phyloP scores from a whole-genome alignment of 129 eudicot species.

The Tagetes patula region DNA sequence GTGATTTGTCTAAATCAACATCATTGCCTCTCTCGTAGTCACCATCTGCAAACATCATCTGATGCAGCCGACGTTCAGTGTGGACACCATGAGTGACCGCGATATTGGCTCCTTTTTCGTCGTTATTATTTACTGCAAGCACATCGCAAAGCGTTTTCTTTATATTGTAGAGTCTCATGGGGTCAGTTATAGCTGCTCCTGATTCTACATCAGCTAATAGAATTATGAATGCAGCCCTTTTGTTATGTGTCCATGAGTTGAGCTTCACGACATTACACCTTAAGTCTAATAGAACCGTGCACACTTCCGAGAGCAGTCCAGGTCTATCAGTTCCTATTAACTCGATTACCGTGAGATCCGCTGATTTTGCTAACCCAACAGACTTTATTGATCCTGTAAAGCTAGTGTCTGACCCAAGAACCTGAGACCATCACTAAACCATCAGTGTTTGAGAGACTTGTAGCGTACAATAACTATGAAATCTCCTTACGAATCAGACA shows the following conservation, averaged over 20 bases:
- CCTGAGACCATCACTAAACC: constrained; percentile 40
- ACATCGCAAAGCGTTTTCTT: constrained; percentile 75
- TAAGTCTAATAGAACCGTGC: constrained; percentile 83
- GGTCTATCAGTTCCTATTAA: constrained; percentile 85
- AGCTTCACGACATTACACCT: constrained; percentile 89
- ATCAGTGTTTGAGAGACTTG: neutral
- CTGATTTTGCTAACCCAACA: constrained; percentile 52
- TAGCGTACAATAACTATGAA: neutral
- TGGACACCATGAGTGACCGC: constrained; percentile 63
- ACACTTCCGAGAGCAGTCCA: constrained; percentile 83
- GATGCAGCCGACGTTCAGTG: constrained; percentile 88
- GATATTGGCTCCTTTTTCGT: constrained; percentile 57
- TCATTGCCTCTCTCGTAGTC: constrained; percentile 57
- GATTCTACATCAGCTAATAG: constrained; percentile 74
- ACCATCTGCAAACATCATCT: constrained; percentile 88
- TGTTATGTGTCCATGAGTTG: constrained; percentile 97
- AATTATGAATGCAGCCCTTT: constrained; percentile 87
- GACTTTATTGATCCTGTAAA: constrained; percentile 63
- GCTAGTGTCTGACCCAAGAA: constrained; percentile 84
- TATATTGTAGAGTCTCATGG: constrained; percentile 52
- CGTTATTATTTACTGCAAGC: constrained; percentile 63
- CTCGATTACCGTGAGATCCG: constrained; percentile 77
- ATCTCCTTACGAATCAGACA: constrained; percentile 6
- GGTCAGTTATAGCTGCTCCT: constrained; percentile 59
- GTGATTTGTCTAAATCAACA: constrained; percentile 34